Percentiles rank a stretch among this genome's conserved stretches.
Evolutionary conservation across 2,329 filamentous ascomycete species (phyloP).

Genomic region (Thelonectria rubi): DNA sequence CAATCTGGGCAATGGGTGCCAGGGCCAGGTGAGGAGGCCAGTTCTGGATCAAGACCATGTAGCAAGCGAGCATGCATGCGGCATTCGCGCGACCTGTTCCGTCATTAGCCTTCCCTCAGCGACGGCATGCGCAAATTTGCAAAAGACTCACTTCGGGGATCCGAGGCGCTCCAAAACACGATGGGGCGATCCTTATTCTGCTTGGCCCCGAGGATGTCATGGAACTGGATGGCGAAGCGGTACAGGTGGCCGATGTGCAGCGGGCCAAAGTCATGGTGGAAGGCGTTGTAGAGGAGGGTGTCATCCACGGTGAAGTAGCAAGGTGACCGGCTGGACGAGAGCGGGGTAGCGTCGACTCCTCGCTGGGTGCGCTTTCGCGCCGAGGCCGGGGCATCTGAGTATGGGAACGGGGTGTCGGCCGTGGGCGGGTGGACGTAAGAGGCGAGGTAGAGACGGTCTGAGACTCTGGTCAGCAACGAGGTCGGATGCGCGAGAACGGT

Average conservation of each 20-base stretch:
- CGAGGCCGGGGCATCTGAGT: constrained; percentile 72
- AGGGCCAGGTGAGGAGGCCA: constrained; percentile 97
- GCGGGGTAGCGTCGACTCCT: constrained; percentile 57
- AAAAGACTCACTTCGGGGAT: constrained; percentile 79
- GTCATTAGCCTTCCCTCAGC: constrained; percentile 26
- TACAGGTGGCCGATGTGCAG: constrained; percentile 97
- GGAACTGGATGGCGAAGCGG: constrained; percentile 93
- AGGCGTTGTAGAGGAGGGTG: constrained; percentile 93
- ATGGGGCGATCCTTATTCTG: constrained; percentile 90
- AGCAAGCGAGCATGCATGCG: constrained; percentile 93
- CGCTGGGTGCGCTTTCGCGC: constrained; percentile 59
- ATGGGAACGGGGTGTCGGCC: constrained; percentile 86
- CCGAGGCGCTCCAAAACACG: constrained; percentile 94
- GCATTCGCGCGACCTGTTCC: constrained; percentile 84
- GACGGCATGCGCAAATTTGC: constrained; percentile 4
- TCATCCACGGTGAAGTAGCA: constrained; percentile 98
- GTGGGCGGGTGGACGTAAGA: constrained; percentile 87
- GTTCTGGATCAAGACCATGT: constrained; percentile 98
- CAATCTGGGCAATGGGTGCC: constrained; percentile 94
- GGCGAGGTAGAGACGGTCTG: constrained; percentile 94
- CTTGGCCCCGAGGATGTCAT: constrained; percentile 91
- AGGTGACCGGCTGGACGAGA: constrained; percentile 58
- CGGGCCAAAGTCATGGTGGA: constrained; percentile 98
- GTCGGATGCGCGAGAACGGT: constrained; percentile 22
- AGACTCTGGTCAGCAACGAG: constrained; percentile 42